These are phyloP conservation scores for Monilinia aucupariae DNA, from an alignment of 2,329 filamentous ascomycete species.

Conservation along the genomic window DNA sequence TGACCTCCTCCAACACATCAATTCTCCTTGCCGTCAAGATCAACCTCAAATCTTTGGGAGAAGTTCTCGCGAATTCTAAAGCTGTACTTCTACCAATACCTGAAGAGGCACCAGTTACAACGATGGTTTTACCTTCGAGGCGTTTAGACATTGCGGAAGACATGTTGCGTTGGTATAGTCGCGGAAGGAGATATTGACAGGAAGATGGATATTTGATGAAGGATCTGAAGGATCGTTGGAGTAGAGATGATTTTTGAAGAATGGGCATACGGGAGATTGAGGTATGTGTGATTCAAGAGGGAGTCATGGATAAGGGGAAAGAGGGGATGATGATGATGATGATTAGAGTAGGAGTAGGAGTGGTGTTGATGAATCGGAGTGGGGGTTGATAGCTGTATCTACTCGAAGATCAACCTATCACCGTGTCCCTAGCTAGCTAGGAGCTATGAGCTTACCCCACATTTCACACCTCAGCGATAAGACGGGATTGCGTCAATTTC, in stretches of 20 bases:
- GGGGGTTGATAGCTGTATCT: slow-evolving; percentile 9
- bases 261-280: not conserved
- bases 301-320: not conserved
- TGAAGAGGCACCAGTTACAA: slow-evolving; percentile 88
- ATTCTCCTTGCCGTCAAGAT: slow-evolving; percentile 84
- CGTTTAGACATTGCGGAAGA: slow-evolving; percentile 68
- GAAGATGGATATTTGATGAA: slow-evolving; percentile 3
- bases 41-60: slow-evolving; percentile 72
- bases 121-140: slow-evolving; percentile 85
- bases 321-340: not conserved
- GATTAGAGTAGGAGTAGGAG: too few species aligned
- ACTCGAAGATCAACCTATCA: too few species aligned
- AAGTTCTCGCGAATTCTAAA: slow-evolving; percentile 87
- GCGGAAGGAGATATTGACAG: not conserved
- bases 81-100: slow-evolving; percentile 82
- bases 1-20: slow-evolving; percentile 71
- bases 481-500: slow-evolving; percentile 7
- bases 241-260: not conserved
- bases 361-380: too few species aligned
- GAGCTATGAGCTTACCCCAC: slow-evolving; percentile 10
- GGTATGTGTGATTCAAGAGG: not conserved
- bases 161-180: slow-evolving; percentile 44
- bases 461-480: slow-evolving; percentile 10
- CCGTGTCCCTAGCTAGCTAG: too few species aligned
- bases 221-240: not conserved